Evolutionary conservation across 305 asterid genomes (phyloP), one percentile per base, ranked within the genome.

Genomic region (Euphrasia arctica): DNA sequence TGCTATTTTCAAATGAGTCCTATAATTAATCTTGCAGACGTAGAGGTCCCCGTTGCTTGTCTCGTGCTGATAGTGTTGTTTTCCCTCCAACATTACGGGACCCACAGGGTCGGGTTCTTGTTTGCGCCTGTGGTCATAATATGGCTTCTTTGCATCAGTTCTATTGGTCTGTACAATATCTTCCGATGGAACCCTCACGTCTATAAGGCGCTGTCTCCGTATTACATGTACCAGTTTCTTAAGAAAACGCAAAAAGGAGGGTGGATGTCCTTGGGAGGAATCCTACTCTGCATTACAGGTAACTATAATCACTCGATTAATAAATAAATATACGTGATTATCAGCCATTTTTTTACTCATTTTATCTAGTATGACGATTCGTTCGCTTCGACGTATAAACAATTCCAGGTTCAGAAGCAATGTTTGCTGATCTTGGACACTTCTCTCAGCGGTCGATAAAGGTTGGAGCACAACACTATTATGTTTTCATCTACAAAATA

Each of bases 351-450:
- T 5, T 18, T 31, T 6, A 15, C 10, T 15, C 12, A 52, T 52
- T 52, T 52, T 14, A 22, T 15, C 52, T 12, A 11, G 52, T 47
- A 45, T 45, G 52, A 47, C 52, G 15, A 47, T 47, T 47, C 52
- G 14, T 47, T 47, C n/a, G 5, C 18, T 15, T 13, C n/a, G 31
- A 14, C 36, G 39, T 9, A 8, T 51, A 14, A 51, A 62, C 18
- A 42, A 22, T 63, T 58, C 39, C 78, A 87, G 95, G 95, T 64
- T 77, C 88, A 3, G 95, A 85, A 77, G 83, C 93, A 25, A 87
- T 87, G 95, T 87, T 79, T 75, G 95, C 88, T 51, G 95, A 83
- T 69, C 78, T 87, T 15, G 95, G 95, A 49, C 95, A 87, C 77
- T 87, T 85, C 66, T 79, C 95, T 34, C 75, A 82, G 68, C 65